Percentiles rank a stretch among this genome's conserved stretches.
Conservation (phyloP, 2,329 filamentous ascomycete species). For the Penicillium thymicola region DNA sequence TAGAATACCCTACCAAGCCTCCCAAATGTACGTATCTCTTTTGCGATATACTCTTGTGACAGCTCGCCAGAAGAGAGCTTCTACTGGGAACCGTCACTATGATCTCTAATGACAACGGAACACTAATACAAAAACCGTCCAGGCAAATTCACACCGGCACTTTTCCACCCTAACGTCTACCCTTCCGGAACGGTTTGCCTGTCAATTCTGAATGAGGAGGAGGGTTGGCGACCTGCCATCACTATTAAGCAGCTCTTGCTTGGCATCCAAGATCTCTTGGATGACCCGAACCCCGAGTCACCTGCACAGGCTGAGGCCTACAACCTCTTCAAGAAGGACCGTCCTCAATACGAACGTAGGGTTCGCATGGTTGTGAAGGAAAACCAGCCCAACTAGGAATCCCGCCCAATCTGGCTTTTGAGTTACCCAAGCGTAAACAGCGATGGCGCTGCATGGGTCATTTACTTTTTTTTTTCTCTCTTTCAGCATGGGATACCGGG, state of each 20-base stretch:
- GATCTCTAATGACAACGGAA: background rate
- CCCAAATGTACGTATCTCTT: constrained; percentile 75
- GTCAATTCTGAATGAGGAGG: constrained; percentile 96
- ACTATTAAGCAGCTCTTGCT: constrained; percentile 97
- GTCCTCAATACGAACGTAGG: constrained; percentile 80
- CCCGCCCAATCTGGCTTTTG: constrained; percentile 60
- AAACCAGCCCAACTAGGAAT: constrained; percentile 86
- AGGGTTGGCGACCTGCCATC: constrained; percentile 97
- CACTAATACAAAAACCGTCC: constrained; percentile 7
- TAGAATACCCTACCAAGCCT: constrained; percentile 97
- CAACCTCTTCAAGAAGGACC: constrained; percentile 92
- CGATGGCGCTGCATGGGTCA: background rate
- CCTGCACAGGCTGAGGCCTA: constrained; percentile 97
- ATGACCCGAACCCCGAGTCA: constrained; percentile 95
- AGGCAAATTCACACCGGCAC: constrained; percentile 95
- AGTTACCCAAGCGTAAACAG: constrained; percentile 3
- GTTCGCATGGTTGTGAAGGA: constrained; percentile 83
- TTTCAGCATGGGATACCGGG: constrained; percentile 12
- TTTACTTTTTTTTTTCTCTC: constrained; percentile 8
- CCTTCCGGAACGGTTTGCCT: constrained; percentile 96
- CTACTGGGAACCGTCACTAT: background rate
- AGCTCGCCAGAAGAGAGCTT: background rate
- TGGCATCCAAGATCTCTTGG: constrained; percentile 90
- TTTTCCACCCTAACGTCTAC: constrained; percentile 99
- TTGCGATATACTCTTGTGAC: background rate